These are phyloP conservation scores for Vitis hybrid DNA, from an alignment of 177 flowering plant species.

Conservation along the genomic window DNA sequence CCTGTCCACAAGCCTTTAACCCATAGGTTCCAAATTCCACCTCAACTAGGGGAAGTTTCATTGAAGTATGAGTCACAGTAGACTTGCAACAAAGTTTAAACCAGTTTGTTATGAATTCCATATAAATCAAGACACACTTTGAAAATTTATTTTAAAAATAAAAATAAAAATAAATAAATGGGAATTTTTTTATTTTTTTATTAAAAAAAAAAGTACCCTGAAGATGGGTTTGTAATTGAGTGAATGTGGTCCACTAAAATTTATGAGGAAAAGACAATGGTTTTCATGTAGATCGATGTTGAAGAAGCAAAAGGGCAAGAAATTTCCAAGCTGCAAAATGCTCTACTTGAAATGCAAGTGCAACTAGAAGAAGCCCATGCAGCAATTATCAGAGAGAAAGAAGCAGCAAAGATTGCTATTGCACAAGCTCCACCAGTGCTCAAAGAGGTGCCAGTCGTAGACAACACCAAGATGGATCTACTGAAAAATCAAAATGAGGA, in stretches of 20 bases:
- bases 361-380: constrained; percentile 71
- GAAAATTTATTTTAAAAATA: no score
- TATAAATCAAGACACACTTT: neutral
- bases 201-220: neutral
- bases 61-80: no score
- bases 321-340: constrained; percentile 56
- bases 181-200: neutral
- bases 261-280: no score
- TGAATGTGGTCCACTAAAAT: neutral
- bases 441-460: constrained; percentile 79
- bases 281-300: constrained; percentile 53
- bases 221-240: constrained; percentile 1
- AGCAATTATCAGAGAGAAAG: constrained; percentile 60
- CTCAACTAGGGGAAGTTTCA: no score
- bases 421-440: constrained; percentile 83
- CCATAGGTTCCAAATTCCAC: neutral
- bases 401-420: constrained; percentile 76
- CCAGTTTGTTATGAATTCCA: neutral
- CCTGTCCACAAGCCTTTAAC: neutral
- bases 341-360: constrained; percentile 59
- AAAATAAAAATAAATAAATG: no score
- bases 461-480: constrained; percentile 56
- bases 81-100: neutral
- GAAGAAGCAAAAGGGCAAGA: constrained; percentile 91
- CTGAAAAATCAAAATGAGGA: constrained; percentile 52